A percentile compares a stretch with the other conserved stretches of the same genome.
Evolutionary conservation across 1,139 yeast species (phyloP).

Genomic region (Sugiyamaella paludigena): DNA sequence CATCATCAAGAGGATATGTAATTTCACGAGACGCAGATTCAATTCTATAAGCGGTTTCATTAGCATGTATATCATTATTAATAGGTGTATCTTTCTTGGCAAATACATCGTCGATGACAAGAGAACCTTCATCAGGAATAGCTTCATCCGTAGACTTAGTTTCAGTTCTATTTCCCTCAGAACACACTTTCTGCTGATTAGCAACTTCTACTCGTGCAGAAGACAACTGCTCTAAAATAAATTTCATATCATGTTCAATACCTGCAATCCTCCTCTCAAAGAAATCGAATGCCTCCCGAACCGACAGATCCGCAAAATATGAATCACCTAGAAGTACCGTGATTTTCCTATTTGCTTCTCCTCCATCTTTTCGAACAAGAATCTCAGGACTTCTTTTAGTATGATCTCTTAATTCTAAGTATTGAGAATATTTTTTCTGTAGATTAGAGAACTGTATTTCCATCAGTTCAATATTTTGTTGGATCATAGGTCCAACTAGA

Average conservation of each 20-base stretch:
- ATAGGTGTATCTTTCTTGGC: too few relatives aligned
- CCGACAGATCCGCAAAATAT: conserved; percentile 52
- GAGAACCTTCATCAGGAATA: too few relatives aligned
- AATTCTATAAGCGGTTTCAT: too few relatives aligned
- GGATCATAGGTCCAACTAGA: too few relatives aligned
- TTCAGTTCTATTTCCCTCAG: neutral
- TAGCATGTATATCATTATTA: too few relatives aligned
- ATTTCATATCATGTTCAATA: conserved; percentile 42
- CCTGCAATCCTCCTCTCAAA: conserved; percentile 43
- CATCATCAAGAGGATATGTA: too few relatives aligned
- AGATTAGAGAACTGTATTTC: conserved; percentile 5
- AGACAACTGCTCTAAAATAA: conserved; percentile 44
- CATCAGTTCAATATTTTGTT: conserved; percentile 1
- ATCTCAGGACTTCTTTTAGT: conserved; percentile 1
- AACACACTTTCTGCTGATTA: conserved; percentile 31
- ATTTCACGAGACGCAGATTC: too few relatives aligned
- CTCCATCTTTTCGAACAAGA: neutral
- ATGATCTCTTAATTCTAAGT: conserved; percentile 6
- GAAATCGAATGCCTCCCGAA: conserved; percentile 46
- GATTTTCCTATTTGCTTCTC: conserved; percentile 28
- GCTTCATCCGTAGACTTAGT: too few relatives aligned
- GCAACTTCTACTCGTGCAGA: conserved; percentile 45
- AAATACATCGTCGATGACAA: too few relatives aligned
- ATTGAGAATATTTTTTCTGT: conserved; percentile 8
- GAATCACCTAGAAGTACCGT: conserved; percentile 58